These are phyloP conservation scores for Colletotrichum tropicale DNA, from an alignment of 2,329 filamentous ascomycete species.

Conservation along the genomic window DNA sequence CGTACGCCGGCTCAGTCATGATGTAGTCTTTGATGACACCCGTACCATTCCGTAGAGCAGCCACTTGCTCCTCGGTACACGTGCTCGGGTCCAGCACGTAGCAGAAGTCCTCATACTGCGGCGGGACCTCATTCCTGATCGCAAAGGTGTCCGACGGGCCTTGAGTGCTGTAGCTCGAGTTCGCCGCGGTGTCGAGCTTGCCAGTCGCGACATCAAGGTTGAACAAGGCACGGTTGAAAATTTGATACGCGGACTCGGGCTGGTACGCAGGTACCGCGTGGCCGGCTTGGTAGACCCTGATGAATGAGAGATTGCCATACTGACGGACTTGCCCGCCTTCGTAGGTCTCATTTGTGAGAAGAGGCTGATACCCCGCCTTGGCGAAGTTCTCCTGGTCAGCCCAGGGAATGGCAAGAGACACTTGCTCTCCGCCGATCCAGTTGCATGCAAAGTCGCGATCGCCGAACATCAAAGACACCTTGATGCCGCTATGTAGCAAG, in stretches of 20 bases:
- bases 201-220: constrained; percentile 26
- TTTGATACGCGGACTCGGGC: constrained; percentile 46
- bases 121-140: constrained; percentile 22
- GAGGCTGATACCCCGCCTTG: constrained; percentile 65
- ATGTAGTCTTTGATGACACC: constrained; percentile 50
- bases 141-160: constrained; percentile 22
- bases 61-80: constrained; percentile 52
- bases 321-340: constrained; percentile 69
- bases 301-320: constrained; percentile 68
- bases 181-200: constrained; percentile 17
- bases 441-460: constrained; percentile 60
- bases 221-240: constrained; percentile 51
- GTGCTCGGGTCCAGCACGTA: constrained; percentile 24
- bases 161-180: constrained; percentile 21
- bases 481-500: constrained; percentile 54
- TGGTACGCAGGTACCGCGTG: constrained; percentile 60
- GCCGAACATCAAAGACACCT: constrained; percentile 64
- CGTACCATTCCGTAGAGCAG: constrained; percentile 52
- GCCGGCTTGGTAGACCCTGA: constrained; percentile 62
- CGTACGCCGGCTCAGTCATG: constrained; percentile 1
- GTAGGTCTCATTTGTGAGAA: constrained; percentile 62
- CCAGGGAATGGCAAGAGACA: constrained; percentile 46
- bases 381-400: constrained; percentile 19
- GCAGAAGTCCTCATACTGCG: constrained; percentile 27
- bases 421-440: constrained; percentile 54